These are phyloP conservation scores for Pestalotiopsis sp. DNA, from an alignment of 2,329 filamentous ascomycete species.

Conservation along the genomic window DNA sequence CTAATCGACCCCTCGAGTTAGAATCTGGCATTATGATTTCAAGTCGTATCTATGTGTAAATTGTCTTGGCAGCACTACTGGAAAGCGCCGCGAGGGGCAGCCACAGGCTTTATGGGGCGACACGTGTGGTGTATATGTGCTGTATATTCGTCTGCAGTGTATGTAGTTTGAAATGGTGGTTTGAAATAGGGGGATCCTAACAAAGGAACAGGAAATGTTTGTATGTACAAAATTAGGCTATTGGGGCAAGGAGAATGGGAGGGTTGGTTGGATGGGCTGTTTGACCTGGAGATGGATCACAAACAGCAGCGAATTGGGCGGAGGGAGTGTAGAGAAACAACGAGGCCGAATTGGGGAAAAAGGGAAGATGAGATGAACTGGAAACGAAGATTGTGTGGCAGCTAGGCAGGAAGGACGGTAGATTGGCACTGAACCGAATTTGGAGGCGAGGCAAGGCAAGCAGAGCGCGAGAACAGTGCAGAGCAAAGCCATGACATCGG, in stretches of 20 bases:
- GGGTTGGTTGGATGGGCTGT: neutral
- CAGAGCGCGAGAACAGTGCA: neutral
- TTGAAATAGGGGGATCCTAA: neutral
- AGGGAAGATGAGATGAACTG: neutral
- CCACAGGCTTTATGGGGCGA: neutral
- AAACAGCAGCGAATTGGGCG: neutral
- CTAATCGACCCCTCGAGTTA: neutral
- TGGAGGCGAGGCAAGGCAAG: neutral
- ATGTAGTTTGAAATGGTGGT: neutral
- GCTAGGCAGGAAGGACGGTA: neutral
- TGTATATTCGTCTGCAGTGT: neutral
- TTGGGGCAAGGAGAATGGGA: neutral
- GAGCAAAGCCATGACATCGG: constrained; percentile 6
- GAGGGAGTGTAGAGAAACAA: neutral
- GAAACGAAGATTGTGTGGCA: neutral
- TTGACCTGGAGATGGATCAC: neutral
- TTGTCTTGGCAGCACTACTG: neutral
- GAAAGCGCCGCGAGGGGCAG: neutral
- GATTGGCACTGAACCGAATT: neutral
- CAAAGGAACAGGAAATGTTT: neutral
- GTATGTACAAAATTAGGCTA: neutral
- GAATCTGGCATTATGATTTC: constrained; percentile 1
- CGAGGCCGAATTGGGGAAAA: neutral
- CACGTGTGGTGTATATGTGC: neutral
- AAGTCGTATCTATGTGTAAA: neutral